phyloP scores from a whole-genome alignment of 371 early-diverging fungal species.

The Scutellospora calospora region DNA sequence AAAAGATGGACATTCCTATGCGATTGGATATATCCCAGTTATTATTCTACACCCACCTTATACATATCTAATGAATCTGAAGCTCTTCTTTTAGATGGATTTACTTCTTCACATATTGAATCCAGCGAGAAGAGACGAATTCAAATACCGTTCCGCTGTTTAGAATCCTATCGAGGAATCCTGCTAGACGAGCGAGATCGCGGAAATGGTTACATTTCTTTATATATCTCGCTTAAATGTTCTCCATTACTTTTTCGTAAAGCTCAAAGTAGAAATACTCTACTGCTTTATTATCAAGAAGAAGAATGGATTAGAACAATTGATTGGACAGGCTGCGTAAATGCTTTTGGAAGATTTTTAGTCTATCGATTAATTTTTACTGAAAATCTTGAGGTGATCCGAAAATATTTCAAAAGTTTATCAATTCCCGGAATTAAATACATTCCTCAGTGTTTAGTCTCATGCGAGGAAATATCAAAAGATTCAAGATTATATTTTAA shows the following conservation, averaged over 20 bases:
- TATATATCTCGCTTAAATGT: constrained; percentile 25
- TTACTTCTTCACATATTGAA: background rate
- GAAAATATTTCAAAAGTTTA: background rate
- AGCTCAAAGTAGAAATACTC: background rate
- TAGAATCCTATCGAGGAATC: background rate
- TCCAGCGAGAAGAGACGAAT: background rate
- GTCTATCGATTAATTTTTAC: constrained; percentile 6
- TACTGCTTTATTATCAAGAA: too few species aligned
- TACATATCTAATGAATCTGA: background rate
- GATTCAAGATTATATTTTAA: background rate
- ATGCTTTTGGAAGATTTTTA: constrained; percentile 29
- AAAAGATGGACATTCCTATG: constrained; percentile 16
- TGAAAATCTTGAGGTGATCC: background rate
- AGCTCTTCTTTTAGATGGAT: background rate
- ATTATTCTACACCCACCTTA: background rate
- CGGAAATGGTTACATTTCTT: background rate
- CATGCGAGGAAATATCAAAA: background rate
- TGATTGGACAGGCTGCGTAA: constrained; percentile 31
- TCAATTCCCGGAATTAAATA: background rate
- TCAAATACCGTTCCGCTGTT: background rate
- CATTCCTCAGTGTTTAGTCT: background rate
- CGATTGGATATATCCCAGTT: background rate
- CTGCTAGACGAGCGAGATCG: background rate
- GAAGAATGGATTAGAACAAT: background rate
- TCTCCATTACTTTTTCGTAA: background rate